A percentile compares a stretch with the other conserved stretches of the same genome.
Conservation (phyloP, 2,329 filamentous ascomycete species). For the Stromatinia cepivora region DNA sequence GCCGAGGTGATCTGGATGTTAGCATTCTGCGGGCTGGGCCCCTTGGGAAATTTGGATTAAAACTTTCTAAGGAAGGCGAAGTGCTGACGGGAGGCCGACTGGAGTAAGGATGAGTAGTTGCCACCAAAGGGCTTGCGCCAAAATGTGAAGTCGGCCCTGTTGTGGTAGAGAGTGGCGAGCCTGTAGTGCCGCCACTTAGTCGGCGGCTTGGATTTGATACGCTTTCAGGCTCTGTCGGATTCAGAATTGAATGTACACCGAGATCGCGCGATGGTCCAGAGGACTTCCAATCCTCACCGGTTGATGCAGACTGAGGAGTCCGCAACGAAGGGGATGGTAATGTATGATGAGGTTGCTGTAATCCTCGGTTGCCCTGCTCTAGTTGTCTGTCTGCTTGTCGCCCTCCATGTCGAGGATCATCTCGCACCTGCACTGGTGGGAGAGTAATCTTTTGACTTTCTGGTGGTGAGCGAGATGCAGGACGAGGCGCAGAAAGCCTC, state of each 20-base stretch:
- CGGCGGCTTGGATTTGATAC: conserved; percentile 29
- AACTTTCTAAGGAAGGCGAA: conserved; percentile 30
- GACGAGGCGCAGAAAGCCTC: conserved; percentile 57
- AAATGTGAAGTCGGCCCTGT: conserved; percentile 31
- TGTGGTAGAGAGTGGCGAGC: conserved; percentile 33
- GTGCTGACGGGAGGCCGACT: conserved; percentile 31
- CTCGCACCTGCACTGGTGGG: conserved; percentile 41
- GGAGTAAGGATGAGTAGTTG: conserved; percentile 31
- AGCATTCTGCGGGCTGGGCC: conserved; percentile 33
- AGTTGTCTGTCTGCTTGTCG: conserved; percentile 34
- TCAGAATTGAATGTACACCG: conserved; percentile 43
- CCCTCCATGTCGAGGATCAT: conserved; percentile 37
- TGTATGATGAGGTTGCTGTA: conserved; percentile 26
- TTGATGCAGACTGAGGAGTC: conserved; percentile 25
- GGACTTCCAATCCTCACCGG: conserved; percentile 34
- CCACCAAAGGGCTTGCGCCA: conserved; percentile 32
- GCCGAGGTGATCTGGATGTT: conserved; percentile 47
- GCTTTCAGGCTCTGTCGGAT: conserved; percentile 39
- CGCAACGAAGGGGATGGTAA: conserved; percentile 33
- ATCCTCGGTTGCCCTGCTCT: conserved; percentile 33
- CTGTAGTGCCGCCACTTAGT: conserved; percentile 30
- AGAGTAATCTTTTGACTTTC: conserved; percentile 40
- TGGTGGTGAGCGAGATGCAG: conserved; percentile 50
- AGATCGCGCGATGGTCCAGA: conserved; percentile 38
- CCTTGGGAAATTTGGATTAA: conserved; percentile 35